Evolutionary conservation across 2,329 filamentous ascomycete species (phyloP).

Genomic region (Scedosporium apiospermum): DNA sequence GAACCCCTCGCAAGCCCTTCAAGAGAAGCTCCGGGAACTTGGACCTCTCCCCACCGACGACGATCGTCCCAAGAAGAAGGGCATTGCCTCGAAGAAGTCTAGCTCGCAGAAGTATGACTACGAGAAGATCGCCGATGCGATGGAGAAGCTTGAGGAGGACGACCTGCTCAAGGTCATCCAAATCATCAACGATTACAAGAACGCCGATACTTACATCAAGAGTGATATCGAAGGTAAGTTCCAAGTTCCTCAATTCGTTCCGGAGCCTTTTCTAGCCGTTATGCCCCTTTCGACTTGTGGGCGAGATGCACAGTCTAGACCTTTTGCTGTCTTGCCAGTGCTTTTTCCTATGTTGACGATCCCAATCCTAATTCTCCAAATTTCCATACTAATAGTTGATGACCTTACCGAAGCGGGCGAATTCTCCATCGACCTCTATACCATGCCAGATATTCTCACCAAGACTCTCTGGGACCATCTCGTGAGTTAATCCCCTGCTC

Average conservation of each 20-base stretch:
- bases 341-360: conserved; percentile 8
- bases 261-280: conserved; percentile 4
- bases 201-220: conserved; percentile 87
- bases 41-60: conserved; percentile 75
- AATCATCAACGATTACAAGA: conserved; percentile 97
- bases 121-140: conserved; percentile 89
- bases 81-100: conserved; percentile 62
- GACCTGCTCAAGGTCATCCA: conserved; percentile 92
- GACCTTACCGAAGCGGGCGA: conserved; percentile 61
- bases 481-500: conserved; percentile 24
- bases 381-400: conserved; percentile 21
- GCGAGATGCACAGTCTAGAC: conserved; percentile 6
- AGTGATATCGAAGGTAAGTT: conserved; percentile 88
- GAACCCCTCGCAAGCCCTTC: conserved; percentile 81
- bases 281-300: neutral
- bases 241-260: neutral
- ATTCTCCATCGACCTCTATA: conserved; percentile 97
- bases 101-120: conserved; percentile 70
- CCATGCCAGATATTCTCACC: conserved; percentile 79
- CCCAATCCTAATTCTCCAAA: conserved; percentile 20
- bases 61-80: conserved; percentile 52
- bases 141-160: conserved; percentile 85
- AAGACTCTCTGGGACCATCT: conserved; percentile 93
- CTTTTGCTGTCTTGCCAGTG: neutral
- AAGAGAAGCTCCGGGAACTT: conserved; percentile 70